Base-by-base conservation (phyloP, 2,329 filamentous ascomycete species). In the Pestalotiopsis fici region DNA sequence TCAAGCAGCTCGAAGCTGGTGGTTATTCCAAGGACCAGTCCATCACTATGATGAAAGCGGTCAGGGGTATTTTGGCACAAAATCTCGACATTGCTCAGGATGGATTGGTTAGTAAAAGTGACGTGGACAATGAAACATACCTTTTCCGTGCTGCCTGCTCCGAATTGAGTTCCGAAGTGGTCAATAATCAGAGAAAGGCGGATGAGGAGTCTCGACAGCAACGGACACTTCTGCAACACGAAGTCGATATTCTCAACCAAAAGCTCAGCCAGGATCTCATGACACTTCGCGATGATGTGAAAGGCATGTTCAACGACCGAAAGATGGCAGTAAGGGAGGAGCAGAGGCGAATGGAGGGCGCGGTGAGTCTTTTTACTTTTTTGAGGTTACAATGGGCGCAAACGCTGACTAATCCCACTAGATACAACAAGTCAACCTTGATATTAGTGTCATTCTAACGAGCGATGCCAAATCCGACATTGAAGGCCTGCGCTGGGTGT, bases 401-500 rank as follows among this genome's bases (percentile, higher is more conserved):
- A 23, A 3, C 21, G 18, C 65, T 65, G 21, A 68, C 65, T 7
- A 23, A 37, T 21, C 13, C 57, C 12, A 25, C 27, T 74, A 93
- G 86, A 95, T 97, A 70, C 95, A 98, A 84, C 92, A 97, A 82
- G 87, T 98, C 72, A 97, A 95, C 80, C 97, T 98, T 81, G 96
- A 97, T 78, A 98, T 99, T 78, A 97, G 93, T 25, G 94, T 97
- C 37, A 87, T 89, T 54, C 86, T 99, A 56, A 97, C 94, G 78
- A 96, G 93, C 69, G 96, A 98, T 78, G 90, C 92, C 60, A 95
- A 95, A 78, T 95, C 93, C 4, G 93, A 98, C 74, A 95, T 98
- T 61, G 96, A 99, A 79, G 92, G 91, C 1, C 83, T 99, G 61
- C 87, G 96, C 68, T 98, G 96, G 96, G 90, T 98, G 54, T 81